phyloP scores from a whole-genome alignment of 169 alveolate species.

The Plasmodium fragile region DNA sequence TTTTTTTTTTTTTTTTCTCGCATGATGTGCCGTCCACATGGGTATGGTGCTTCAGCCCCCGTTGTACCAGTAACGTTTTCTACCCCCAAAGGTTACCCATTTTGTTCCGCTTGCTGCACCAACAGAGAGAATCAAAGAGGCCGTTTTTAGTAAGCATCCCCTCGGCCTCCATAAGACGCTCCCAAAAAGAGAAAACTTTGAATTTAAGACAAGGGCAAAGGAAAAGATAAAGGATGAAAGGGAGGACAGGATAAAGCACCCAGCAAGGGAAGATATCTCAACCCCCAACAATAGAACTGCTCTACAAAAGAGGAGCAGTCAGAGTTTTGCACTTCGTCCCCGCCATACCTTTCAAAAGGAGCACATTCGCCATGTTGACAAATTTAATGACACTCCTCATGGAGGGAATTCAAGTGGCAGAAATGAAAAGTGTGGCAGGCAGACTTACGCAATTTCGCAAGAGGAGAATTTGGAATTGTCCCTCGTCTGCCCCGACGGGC shows the following conservation, averaged over 20 bases:
- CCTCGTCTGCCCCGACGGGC: background rate
- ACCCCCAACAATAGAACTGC: background rate
- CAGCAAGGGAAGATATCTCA: background rate
- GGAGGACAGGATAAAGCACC: background rate
- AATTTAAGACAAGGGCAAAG: background rate
- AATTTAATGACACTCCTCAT: background rate
- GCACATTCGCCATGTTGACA: background rate
- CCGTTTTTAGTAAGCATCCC: constrained; percentile 12
- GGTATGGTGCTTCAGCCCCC: background rate
- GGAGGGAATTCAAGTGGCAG: background rate
- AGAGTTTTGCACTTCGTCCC: background rate
- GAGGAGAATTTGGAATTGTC: background rate
- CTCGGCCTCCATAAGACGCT: background rate
- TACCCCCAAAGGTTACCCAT: background rate
- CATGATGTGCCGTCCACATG: background rate
- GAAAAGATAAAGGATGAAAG: background rate
- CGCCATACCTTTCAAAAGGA: background rate
- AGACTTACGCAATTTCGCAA: background rate
- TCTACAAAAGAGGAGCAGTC: background rate
- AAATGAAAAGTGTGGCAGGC: background rate
- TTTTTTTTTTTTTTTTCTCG: background rate
- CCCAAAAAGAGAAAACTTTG: constrained; percentile 13
- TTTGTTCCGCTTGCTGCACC: background rate
- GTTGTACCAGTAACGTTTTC: background rate
- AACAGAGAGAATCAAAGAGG: constrained; percentile 52